A percentile compares a stretch with the other conserved stretches of the same genome.
Conservation (phyloP, 768 basidiomycete genomes). For the Tephrocybe sp. region DNA sequence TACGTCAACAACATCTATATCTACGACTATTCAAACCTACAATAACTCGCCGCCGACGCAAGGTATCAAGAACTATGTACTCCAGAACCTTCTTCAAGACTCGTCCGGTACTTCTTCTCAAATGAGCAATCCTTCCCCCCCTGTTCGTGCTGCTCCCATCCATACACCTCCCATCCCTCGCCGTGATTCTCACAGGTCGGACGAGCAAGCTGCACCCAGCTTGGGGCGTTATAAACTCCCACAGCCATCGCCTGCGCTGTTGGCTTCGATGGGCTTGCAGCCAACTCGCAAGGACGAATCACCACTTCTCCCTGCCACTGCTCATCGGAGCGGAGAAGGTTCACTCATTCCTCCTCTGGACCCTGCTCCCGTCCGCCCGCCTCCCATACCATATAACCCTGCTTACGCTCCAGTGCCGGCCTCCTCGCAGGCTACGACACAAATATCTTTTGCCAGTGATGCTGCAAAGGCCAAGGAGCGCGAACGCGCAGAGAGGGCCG, state of each 20-base stretch:
- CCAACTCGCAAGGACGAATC: not conserved
- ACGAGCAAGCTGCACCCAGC: conserved; percentile 6
- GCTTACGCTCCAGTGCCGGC: conserved; percentile 22
- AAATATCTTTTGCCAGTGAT: conserved; percentile 46
- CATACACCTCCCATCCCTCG: conserved; percentile 19
- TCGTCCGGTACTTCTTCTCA: not conserved
- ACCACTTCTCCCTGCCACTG: too few species aligned
- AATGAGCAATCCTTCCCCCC: conserved; percentile 28
- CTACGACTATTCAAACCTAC: not conserved
- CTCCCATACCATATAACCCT: conserved; percentile 13
- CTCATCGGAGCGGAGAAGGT: too few species aligned
- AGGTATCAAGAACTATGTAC: conserved; percentile 31
- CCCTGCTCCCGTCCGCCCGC: conserved; percentile 7
- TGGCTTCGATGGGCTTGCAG: conserved; percentile 17
- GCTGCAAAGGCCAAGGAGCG: conserved; percentile 46
- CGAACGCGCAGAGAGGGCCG: conserved; percentile 28
- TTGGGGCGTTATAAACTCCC: conserved; percentile 18
- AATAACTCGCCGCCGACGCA: conserved; percentile 2
- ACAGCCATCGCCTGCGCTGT: conserved; percentile 14
- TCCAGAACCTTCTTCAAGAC: conserved; percentile 48
- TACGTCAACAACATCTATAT: not conserved
- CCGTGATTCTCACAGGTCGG: conserved; percentile 17
- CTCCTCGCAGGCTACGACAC: not conserved
- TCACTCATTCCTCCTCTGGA: not conserved
- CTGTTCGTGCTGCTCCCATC: conserved; percentile 39